A percentile compares a stretch with the other conserved stretches of the same genome.
Conservation (phyloP, 2,329 filamentous ascomycete genomes). For the Xylariaceae sp. region DNA sequence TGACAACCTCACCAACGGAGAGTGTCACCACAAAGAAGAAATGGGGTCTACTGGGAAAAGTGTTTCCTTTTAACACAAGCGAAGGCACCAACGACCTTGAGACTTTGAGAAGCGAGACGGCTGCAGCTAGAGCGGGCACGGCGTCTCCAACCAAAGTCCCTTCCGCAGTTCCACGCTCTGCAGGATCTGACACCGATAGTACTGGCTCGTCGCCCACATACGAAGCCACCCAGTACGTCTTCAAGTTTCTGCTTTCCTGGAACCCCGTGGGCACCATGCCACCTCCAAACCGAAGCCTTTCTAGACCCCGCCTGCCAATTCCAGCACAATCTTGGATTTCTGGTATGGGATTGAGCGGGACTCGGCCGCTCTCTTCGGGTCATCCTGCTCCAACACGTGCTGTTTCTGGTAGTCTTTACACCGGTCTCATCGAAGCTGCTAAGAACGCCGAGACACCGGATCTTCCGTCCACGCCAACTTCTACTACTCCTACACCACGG, state of each 20-base stretch:
- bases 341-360: constrained; percentile 36
- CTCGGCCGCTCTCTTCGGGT: constrained; percentile 35
- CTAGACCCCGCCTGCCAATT: constrained; percentile 64
- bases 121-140: constrained; percentile 39
- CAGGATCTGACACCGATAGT: constrained; percentile 49
- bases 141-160: constrained; percentile 36
- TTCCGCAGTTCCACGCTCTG: constrained; percentile 28
- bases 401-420: constrained; percentile 43
- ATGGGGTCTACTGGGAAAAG: constrained; percentile 62
- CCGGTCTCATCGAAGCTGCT: constrained; percentile 47
- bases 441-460: constrained; percentile 43
- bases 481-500: constrained; percentile 17
- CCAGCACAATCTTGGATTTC: constrained; percentile 64
- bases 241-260: constrained; percentile 72
- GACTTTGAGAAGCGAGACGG: constrained; percentile 46
- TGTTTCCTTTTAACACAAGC: constrained; percentile 46
- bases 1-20: constrained; percentile 15
- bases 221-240: constrained; percentile 58
- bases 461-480: constrained; percentile 26
- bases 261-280: constrained; percentile 50
- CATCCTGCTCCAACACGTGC: constrained; percentile 43
- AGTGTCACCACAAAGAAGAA: constrained; percentile 47
- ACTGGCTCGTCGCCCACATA: constrained; percentile 52
- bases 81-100: constrained; percentile 46
- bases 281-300: constrained; percentile 59